Base-by-base conservation (phyloP, 1,284 basidiomycete species). In the Volvariella surrecta region DNA sequence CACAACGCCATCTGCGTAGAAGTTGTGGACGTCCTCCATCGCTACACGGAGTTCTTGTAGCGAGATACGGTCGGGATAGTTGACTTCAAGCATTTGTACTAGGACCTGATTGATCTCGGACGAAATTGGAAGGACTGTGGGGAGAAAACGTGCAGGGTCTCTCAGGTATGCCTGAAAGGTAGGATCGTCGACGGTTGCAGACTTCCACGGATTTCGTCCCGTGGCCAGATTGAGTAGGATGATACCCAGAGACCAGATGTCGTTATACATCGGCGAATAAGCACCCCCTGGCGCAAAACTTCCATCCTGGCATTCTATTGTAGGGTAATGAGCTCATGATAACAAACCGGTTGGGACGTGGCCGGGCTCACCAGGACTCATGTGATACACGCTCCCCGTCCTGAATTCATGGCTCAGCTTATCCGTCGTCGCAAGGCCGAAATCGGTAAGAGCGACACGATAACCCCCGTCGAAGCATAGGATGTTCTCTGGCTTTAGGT, bases 401-500 rank as follows among this genome's bases (percentile, higher is more conserved):
- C 91, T 83, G 67, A 95, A 95, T 63, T 98, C 95, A 42, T 76
- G 76, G 55, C 88, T 92, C 46, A 75, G 69, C 55, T 76, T 77
- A 53, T 97, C 90, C 15, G 84, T 88, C 0, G 95, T 99, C 1
- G 95, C 95, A 11, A 98, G 77, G n/a, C 95, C 95, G 61, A 99
- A 99, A 67, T 99, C 96, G 43, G 93, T 94, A 50, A 99, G 76
- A 38, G 89, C 82, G 39, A 98, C 78, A 45, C 78, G 74, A 50
- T 75, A 70, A 40, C 93, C 93, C 50, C 64, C 67, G 43, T 83
- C 80, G 57, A 71, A 87, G 62, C 92, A 95, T 31, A 99, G 71
- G 48, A 99, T 82, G 64, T 99, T 99, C 66, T 99, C 96, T 3
- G 95, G 95, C 69, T 99, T 99, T 55, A 99, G 70, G 62, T 99